phyloP scores from a whole-genome alignment of 139 green algal genomes.

The Micromonas pusilla region DNA sequence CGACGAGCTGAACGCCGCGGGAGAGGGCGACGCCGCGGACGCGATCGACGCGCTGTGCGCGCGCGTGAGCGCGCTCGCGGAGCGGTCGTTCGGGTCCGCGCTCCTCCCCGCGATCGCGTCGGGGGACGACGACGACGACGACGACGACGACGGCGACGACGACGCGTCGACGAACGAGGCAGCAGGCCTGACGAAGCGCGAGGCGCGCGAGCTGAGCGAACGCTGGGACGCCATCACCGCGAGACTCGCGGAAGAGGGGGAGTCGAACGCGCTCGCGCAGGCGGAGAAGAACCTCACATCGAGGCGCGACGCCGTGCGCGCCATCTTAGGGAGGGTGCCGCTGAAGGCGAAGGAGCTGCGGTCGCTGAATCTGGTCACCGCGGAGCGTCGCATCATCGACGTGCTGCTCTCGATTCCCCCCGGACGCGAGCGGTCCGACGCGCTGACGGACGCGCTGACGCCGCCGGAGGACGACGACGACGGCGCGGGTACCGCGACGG shows the following conservation, averaged over 20 bases:
- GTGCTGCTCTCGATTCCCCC: background rate
- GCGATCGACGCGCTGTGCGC: background rate
- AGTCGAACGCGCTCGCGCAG: slow-evolving; percentile 3
- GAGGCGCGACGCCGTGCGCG: background rate
- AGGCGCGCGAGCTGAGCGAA: background rate
- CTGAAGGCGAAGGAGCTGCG: background rate
- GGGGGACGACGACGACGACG: background rate
- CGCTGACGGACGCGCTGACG: slow-evolving; percentile 11
- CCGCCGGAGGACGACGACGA: slow-evolving; percentile 4
- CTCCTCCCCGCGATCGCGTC: background rate
- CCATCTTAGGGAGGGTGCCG: background rate
- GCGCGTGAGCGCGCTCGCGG: background rate
- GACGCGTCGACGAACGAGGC: background rate
- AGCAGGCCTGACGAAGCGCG: background rate
- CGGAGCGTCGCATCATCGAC: slow-evolving; percentile 6
- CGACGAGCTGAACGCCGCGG: background rate
- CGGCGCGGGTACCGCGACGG: background rate
- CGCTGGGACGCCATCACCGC: background rate
- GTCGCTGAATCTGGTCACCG: background rate
- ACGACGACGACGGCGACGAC: background rate
- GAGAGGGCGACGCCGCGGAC: background rate
- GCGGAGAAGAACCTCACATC: background rate
- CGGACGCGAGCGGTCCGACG: background rate
- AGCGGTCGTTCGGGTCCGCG: background rate
- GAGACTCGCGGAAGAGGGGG: background rate